A percentile compares a stretch with the other conserved stretches of the same genome.
phyloP scores from a whole-genome alignment of 176 grass and related monocot species.

The Carex scoparia region DNA sequence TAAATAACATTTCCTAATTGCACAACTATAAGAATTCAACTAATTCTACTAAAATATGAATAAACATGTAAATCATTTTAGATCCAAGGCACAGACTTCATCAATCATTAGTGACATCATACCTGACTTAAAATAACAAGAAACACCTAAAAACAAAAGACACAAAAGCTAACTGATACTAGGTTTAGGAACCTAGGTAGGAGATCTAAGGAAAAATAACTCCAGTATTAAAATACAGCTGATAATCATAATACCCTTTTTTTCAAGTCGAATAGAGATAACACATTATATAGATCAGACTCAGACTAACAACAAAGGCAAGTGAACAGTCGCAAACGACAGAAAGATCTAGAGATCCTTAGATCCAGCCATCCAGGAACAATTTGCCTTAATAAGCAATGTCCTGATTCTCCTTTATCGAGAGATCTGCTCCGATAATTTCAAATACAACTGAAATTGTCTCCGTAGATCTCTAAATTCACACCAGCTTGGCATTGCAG shows the following conservation, averaged over 20 bases:
- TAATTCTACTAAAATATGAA: not conserved
- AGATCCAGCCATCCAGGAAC: not conserved
- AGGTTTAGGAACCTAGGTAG: not conserved
- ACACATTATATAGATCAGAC: not conserved
- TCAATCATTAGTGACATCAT: not conserved
- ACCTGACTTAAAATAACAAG: not conserved
- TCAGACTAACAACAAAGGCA: not conserved
- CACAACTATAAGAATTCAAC: not conserved
- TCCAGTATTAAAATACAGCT: not conserved
- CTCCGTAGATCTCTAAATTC: not conserved
- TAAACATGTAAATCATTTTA: not conserved
- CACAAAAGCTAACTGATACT: not conserved
- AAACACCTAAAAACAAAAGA: not conserved
- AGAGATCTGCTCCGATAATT: not conserved
- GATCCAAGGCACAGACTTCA: not conserved
- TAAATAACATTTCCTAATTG: not conserved
- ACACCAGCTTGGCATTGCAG: not conserved
- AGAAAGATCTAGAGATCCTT: not conserved
- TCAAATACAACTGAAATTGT: not conserved
- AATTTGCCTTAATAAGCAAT: not conserved
- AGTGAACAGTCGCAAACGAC: not conserved
- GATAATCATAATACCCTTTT: not conserved
- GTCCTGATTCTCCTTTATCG: not conserved
- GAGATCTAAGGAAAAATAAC: constrained; percentile 4
- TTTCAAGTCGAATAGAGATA: not conserved